Evolutionary conservation across 805 yeast species (phyloP), one percentile per base, ranked within the genome.

Genomic region (Kodamaea sagamina): DNA sequence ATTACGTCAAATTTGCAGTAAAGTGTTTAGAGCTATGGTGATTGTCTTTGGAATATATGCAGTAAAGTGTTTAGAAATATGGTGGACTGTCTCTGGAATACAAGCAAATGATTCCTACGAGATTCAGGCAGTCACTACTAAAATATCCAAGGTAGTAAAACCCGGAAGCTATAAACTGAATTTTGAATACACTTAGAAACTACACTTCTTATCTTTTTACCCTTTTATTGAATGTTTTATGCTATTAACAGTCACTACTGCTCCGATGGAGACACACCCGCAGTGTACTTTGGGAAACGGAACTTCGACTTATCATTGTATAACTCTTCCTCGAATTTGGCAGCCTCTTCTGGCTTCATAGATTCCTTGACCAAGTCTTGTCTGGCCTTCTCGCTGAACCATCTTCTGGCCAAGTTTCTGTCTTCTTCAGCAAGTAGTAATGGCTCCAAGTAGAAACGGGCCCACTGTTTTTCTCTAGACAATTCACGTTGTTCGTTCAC

Each of bases 341-440:
- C 68, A 46, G 61, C 62, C 21, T 46, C 56, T 42, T 68, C 73
- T 11, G 65, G 64, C 36, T 60, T 51, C 75, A 71, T 69, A 19
- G 68, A 50, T 48, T 70, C 75, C 44, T 67, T 68, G 36, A 68
- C 72, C 54, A 67, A 57, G 29, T 77, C 80, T 69, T 86, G 95
- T 67, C 88, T 76, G 55, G 75, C 78, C 62, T 78, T 70, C 58
- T 84, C 80, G 43, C 86, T 78, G 52, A 68, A 71, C 48, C 78
- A 75, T 57, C 95, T 75, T 68, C 95, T 79, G 32, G 86, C 87
- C 32, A 75, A 61, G 55, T 84, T 86, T 60, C 96, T 76, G 63
- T 87, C 96, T 53, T 79, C 81, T 66, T 88, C 96, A 32, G 95
- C 95, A 53, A 81, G 77, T 42, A 87, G 74, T 50, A 85, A 69